Percentiles rank a stretch among this genome's conserved stretches.
phyloP scores from a whole-genome alignment of 768 basidiomycete genomes.

The Crassisporium funariophilum region DNA sequence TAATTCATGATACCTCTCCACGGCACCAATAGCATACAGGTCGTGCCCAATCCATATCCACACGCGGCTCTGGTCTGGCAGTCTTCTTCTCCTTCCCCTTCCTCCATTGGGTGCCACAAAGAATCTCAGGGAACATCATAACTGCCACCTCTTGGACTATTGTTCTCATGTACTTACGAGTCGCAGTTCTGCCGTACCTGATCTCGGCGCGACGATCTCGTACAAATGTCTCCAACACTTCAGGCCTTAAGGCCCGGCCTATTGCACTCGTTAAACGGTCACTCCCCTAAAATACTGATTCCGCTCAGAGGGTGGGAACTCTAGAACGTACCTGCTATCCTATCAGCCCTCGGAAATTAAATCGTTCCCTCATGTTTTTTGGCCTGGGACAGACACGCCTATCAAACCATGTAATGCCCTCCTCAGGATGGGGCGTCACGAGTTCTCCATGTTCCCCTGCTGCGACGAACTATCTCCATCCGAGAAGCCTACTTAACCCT shows the following conservation, averaged over 20 bases:
- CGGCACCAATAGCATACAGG: constrained; percentile 17
- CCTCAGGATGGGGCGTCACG: background rate
- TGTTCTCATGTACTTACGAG: constrained; percentile 11
- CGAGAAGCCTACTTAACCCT: background rate
- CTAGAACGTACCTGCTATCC: background rate
- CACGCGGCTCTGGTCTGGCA: constrained; percentile 29
- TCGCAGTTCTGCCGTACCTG: constrained; percentile 16
- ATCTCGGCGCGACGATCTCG: constrained; percentile 9
- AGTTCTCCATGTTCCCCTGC: constrained; percentile 1
- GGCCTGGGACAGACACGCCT: constrained; percentile 9
- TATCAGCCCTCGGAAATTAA: constrained; percentile 37
- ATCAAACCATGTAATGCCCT: constrained; percentile 1
- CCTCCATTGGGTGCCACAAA: constrained; percentile 15
- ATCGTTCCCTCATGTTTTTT: constrained; percentile 24
- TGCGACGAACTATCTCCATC: constrained; percentile 10
- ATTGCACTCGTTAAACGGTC: background rate
- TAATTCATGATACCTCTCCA: background rate
- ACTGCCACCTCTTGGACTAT: constrained; percentile 9
- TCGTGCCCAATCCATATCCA: constrained; percentile 12
- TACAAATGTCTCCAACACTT: constrained; percentile 3
- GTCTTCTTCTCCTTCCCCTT: constrained; percentile 21
- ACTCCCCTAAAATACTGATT: no score
- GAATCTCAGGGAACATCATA: constrained; percentile 19
- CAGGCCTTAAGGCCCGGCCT: background rate
- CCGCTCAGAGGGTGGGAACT: background rate